Evolutionary conservation across 345 rosid genomes (phyloP).

Genomic region (Bruguiera parviflora): DNA sequence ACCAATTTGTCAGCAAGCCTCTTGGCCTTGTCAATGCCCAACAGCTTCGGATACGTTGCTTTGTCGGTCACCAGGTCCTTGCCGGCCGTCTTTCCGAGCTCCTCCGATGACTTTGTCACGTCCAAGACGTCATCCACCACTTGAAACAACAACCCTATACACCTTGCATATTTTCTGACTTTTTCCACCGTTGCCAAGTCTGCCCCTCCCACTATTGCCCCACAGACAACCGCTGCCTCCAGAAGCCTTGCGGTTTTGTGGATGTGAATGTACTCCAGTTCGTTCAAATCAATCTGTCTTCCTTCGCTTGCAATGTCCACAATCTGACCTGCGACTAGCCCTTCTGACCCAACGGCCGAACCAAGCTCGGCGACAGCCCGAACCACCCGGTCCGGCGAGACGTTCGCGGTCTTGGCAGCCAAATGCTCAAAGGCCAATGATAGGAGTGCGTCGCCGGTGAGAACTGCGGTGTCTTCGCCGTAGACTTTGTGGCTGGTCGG

Average conservation of each 20-base stretch:
- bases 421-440: slow-evolving; percentile 55
- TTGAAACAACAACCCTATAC: slow-evolving; percentile 34
- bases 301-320: slow-evolving; percentile 54
- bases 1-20: slow-evolving; percentile 24
- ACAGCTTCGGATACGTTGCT: slow-evolving; percentile 38
- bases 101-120: slow-evolving; percentile 30
- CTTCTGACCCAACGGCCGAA: slow-evolving; percentile 42
- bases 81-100: slow-evolving; percentile 41
- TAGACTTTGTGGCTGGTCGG: slow-evolving; percentile 55
- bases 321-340: slow-evolving; percentile 54
- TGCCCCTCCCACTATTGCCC: slow-evolving; percentile 39
- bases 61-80: slow-evolving; percentile 35
- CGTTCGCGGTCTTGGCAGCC: slow-evolving; percentile 22
- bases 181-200: slow-evolving; percentile 20
- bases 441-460: slow-evolving; percentile 60
- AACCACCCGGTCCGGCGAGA: slow-evolving; percentile 36
- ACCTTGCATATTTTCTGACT: slow-evolving; percentile 33
- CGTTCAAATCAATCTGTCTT: slow-evolving; percentile 23
- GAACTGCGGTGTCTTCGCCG: slow-evolving; percentile 54
- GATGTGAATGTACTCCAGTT: slow-evolving; percentile 36
- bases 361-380: slow-evolving; percentile 45
- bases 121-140: slow-evolving; percentile 39
- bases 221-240: slow-evolving; percentile 39
- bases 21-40: slow-evolving; percentile 35
- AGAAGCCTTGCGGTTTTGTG: slow-evolving; percentile 41